A percentile compares a stretch with the other conserved stretches of the same genome.
These are phyloP conservation scores for Suillus tomentosus DNA, from an alignment of 768 basidiomycete genomes.

Conservation along the genomic window DNA sequence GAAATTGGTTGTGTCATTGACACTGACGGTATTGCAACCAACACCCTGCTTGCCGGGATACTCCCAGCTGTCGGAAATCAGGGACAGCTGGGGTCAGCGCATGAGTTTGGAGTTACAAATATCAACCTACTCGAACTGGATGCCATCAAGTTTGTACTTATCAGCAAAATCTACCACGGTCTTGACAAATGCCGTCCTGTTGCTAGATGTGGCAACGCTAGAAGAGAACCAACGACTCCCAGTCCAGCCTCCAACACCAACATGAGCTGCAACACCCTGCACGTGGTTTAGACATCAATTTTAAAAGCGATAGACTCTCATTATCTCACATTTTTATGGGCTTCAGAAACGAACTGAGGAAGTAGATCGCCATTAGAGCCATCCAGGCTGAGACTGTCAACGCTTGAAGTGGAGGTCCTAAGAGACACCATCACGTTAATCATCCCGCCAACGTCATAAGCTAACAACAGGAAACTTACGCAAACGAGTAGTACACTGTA, in stretches of 20 bases:
- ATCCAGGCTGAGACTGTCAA: conserved; percentile 1
- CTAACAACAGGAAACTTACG: conserved; percentile 36
- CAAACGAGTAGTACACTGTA: conserved; percentile 61
- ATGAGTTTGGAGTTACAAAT: conserved; percentile 17
- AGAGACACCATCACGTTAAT: background rate
- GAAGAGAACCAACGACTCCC: conserved; percentile 58
- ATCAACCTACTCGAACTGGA: conserved; percentile 57
- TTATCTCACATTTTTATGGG: conserved; percentile 8
- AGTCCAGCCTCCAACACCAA: conserved; percentile 63
- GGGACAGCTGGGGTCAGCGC: conserved; percentile 11
- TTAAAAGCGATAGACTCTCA: background rate
- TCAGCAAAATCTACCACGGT: conserved; percentile 47
- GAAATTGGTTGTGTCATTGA: conserved; percentile 73
- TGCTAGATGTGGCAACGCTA: conserved; percentile 46
- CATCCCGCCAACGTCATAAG: background rate
- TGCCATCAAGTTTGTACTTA: conserved; percentile 53
- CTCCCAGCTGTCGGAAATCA: conserved; percentile 70
- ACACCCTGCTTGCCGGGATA: conserved; percentile 71
- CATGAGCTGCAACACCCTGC: conserved; percentile 52
- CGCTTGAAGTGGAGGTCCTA: conserved; percentile 11
- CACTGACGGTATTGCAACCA: conserved; percentile 64
- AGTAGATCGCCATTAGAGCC: conserved; percentile 7
- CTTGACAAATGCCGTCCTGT: conserved; percentile 57
- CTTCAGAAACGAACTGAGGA: conserved; percentile 11
- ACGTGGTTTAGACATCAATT: background rate